Evolutionary conservation across 148 eudicot species (phyloP), one percentile per base, ranked within the genome.

Genomic region (Vaccinium vitisidaea): DNA sequence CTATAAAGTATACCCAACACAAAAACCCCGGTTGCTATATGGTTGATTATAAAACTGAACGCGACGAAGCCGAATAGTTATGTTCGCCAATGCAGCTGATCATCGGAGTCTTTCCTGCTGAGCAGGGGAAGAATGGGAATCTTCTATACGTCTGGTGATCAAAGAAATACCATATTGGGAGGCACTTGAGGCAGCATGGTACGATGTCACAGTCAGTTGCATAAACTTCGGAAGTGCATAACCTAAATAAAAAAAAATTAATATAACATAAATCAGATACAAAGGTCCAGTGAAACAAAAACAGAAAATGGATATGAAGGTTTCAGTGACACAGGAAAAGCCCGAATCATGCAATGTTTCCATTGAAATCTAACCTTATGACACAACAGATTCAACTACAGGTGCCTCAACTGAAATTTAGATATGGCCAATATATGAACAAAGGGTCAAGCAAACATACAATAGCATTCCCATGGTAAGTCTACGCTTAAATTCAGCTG

Each of bases 151-250:
- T 86, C 98, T 88, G 49, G 98, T 93, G 23, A 94, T 87, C 85
- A 95, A 88, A 55, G 99, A 97, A 79, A 97, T 88, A 86, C 91
- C 94, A 84, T 95, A 94, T 84, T 93, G 96, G 74, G 99, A 91
- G 70, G 92, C 91, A 77, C 99, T 95, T 69, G 98, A 97, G 61
- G 98, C 91, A 85, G 94, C 93, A 89, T 91, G 92, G 89, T 94
- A 95, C 16, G 98, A 94, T 50, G 94, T 94, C 91, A 95, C 93
- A 0, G 93, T 90, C 80, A 94, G 92, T 84, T 95, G 99, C 13
- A 94, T 79, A 86, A 96, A 93, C 76, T 87, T 88, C 80, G 98
- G 98, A 82, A 77, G 39, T 0, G 39, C 39, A 36, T 36, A 36
- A 36, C 39, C 39, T 36, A 36, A 36, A 36, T 36, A 36, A 2